Base-by-base conservation (phyloP, 2,329 filamentous ascomycete species). In the Colletotrichum acutatum region DNA sequence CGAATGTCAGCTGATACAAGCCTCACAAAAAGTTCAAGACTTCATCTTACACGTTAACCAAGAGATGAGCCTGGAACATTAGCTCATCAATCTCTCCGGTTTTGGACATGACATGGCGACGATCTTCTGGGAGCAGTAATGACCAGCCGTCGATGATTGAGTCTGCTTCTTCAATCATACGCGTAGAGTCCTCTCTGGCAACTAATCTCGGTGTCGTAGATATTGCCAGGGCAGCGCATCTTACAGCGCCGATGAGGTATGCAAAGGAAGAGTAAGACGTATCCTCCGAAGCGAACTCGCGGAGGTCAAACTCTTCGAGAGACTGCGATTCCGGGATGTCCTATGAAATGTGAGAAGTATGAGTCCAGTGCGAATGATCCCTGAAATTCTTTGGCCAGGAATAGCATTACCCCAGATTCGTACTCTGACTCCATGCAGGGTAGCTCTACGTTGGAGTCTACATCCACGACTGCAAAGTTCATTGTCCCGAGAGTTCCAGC, bases 371-470 rank as follows among this genome's bases (percentile, higher is more conserved):
- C 5, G 5, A 16, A 5, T 14, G 11, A 16, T 19, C 34, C 2
- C 19, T 46, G n/a, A 9, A 4, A 19, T 19, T 11, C 0, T 1
- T 19, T 8, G 22, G 6, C 7, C 4, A 14, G 22, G 82, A 79
- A 78, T 76, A 12, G 34, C 4, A 80, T 77, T 76, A 85, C 83
- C 32, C 82, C 80, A 24, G 76, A 76, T 57, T 82, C 83, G 72
- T 90, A 91, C 5, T 90, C 87, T 0, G 80, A 77, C 74, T 94
- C 91, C 74, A 93, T 90, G 68, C 92, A 93, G 0, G 92, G 92
- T 4, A 94, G 82, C 0, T 87, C 85, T 0, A 91, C 88, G 24
- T 90, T 89, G 0, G 86, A 85, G 1, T 85, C 80, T 0, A 91
- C 81, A 52, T 83, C 82, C 0, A 78, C 61, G 0, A 78, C 77